phyloP scores from a whole-genome alignment of 208 protist genomes.

The Strigomonas galati region DNA sequence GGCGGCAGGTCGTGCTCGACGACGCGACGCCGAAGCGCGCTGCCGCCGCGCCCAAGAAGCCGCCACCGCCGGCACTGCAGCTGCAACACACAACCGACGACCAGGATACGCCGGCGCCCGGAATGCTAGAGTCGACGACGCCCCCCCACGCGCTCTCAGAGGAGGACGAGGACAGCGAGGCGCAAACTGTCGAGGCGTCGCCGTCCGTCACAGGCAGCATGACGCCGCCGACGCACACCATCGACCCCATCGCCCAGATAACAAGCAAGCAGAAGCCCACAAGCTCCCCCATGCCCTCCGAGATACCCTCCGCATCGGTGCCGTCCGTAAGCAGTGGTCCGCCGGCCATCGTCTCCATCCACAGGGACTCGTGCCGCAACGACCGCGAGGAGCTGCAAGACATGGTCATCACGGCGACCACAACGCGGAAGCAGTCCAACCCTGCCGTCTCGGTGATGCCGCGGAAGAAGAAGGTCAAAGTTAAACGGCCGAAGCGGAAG shows the following conservation, averaged over 20 bases:
- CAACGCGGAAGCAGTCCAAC: no score
- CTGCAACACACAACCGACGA: background rate
- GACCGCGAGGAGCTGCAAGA: no score
- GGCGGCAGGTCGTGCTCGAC: background rate
- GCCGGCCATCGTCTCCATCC: no score
- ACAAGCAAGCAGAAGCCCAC: background rate
- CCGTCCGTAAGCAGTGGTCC: no score
- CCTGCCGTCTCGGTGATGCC: background rate
- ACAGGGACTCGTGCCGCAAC: no score
- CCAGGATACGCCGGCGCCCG: background rate
- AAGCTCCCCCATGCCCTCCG: background rate
- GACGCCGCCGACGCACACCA: conserved; percentile 4
- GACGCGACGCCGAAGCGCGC: background rate
- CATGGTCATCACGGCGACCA: no score
- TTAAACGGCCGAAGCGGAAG: conserved; percentile 3
- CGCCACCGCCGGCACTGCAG: background rate
- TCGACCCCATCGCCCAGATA: conserved; percentile 6
- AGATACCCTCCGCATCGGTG: no score
- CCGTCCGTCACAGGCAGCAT: background rate
- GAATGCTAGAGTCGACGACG: background rate
- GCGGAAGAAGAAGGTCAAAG: conserved; percentile 3
- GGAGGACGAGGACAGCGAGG: background rate
- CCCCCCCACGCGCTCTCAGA: background rate
- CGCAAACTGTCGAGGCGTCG: background rate
- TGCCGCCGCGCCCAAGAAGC: conserved; percentile 6